Evolutionary conservation across 148 eudicot species (phyloP).

Genomic region (Hydrangea macrophylla): DNA sequence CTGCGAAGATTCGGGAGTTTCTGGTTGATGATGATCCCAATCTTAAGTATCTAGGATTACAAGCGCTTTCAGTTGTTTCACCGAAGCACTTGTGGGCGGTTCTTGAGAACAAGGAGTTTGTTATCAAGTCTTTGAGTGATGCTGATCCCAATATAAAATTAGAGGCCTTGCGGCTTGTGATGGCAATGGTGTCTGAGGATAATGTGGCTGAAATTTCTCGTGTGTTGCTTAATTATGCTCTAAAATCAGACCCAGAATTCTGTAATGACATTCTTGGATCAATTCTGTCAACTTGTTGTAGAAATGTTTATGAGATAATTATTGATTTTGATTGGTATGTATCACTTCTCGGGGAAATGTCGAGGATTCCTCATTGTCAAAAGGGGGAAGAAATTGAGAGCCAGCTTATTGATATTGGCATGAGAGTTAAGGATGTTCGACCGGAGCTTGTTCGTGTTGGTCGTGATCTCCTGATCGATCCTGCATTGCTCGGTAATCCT

Average conservation of each 20-base stretch:
- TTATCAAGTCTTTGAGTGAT: constrained; percentile 70
- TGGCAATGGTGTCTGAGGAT: constrained; percentile 85
- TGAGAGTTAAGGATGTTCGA: constrained; percentile 91
- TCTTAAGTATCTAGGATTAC: constrained; percentile 75
- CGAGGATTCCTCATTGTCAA: constrained; percentile 81
- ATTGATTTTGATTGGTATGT: constrained; percentile 88
- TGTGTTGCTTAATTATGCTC: constrained; percentile 68
- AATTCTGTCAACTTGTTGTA: constrained; percentile 55
- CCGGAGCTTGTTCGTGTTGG: constrained; percentile 66
- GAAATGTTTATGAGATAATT: constrained; percentile 70
- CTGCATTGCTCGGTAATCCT: constrained; percentile 90
- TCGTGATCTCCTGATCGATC: constrained; percentile 83
- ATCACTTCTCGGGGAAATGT: constrained; percentile 75
- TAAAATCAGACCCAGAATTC: constrained; percentile 76
- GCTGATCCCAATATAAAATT: constrained; percentile 61
- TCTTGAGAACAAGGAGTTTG: constrained; percentile 70
- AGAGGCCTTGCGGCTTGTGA: constrained; percentile 67
- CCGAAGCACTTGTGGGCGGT: constrained; percentile 55
- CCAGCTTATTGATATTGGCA: constrained; percentile 90
- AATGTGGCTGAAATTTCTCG: constrained; percentile 64
- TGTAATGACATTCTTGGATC: constrained; percentile 76
- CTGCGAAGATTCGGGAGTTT: constrained; percentile 58
- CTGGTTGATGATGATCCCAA: constrained; percentile 70
- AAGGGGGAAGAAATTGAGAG: constrained; percentile 77
- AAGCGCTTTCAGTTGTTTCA: constrained; percentile 56